Conservation (phyloP, 768 basidiomycete species). For the Suillus subalutaceus region DNA sequence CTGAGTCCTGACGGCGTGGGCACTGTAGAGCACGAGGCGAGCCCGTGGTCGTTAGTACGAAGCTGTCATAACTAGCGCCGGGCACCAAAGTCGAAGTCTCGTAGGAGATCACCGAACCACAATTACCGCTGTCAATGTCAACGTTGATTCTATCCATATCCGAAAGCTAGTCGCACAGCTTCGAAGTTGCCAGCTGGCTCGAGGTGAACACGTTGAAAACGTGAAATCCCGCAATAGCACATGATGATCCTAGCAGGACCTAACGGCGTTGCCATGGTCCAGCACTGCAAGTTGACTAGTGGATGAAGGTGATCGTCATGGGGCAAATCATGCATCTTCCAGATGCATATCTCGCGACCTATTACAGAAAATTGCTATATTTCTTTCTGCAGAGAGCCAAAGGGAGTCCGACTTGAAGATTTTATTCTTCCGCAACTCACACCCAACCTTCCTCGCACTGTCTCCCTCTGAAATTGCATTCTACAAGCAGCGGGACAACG, state of each 20-base stretch:
- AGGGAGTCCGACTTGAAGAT: neutral
- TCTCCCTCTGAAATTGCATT: slow-evolving; percentile 73
- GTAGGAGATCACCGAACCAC: neutral
- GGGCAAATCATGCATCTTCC: neutral
- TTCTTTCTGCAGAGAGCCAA: neutral
- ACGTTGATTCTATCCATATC: neutral
- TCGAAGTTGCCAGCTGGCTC: neutral
- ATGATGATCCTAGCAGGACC: neutral
- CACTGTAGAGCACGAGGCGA: neutral
- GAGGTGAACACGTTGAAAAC: slow-evolving; percentile 6
- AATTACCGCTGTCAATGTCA: neutral
- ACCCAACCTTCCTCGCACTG: slow-evolving; percentile 44
- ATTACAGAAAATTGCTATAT: neutral
- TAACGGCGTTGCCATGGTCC: neutral
- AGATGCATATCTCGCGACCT: neutral
- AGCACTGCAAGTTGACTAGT: neutral
- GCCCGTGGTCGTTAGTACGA: neutral
- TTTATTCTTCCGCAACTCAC: neutral
- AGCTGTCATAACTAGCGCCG: neutral
- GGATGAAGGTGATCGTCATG: neutral
- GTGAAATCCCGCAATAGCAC: neutral
- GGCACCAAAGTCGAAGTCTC: neutral
- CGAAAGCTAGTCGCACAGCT: neutral
- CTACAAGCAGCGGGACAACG: slow-evolving; percentile 68
- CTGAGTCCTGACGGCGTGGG: neutral